Conservation (phyloP, 441 rosid genomes). For the Pelargonium fulgidum region DNA sequence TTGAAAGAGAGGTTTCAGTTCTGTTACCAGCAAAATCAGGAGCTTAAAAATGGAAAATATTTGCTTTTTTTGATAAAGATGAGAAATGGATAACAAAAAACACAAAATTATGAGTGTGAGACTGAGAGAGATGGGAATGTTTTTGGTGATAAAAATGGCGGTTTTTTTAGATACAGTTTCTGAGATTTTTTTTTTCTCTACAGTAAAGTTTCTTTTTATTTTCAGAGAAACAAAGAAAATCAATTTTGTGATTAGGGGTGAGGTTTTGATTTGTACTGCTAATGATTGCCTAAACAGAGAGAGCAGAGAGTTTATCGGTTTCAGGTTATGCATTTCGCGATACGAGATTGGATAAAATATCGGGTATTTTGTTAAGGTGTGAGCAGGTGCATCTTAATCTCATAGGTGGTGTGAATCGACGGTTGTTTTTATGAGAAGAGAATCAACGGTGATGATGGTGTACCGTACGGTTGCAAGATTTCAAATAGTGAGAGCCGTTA, state of each 20-base stretch:
- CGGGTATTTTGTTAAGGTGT: not conserved
- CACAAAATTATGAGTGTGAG: not conserved
- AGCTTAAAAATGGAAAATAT: conserved; percentile 12
- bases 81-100: conserved; percentile 2
- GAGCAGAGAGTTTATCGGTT: not conserved
- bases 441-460: not conserved
- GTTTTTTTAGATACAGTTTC: conserved; percentile 10
- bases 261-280: conserved; percentile 15
- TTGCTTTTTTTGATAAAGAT: conserved; percentile 7
- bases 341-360: conserved; percentile 15
- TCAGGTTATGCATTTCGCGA: not conserved
- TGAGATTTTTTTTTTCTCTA: not conserved
- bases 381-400: not conserved
- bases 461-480: too few species aligned
- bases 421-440: not conserved
- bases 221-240: not conserved
- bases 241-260: not conserved
- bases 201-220: not conserved
- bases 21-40: conserved; percentile 17
- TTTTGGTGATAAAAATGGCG: conserved; percentile 17
- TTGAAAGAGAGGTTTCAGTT: conserved; percentile 63
- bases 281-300: conserved; percentile 25
- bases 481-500: not conserved
- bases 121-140: not conserved
- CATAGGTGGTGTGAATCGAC: not conserved